These are phyloP conservation scores for Globisporangium echinulatum DNA, from an alignment of 352 stramenopile species.

Conservation along the genomic window DNA sequence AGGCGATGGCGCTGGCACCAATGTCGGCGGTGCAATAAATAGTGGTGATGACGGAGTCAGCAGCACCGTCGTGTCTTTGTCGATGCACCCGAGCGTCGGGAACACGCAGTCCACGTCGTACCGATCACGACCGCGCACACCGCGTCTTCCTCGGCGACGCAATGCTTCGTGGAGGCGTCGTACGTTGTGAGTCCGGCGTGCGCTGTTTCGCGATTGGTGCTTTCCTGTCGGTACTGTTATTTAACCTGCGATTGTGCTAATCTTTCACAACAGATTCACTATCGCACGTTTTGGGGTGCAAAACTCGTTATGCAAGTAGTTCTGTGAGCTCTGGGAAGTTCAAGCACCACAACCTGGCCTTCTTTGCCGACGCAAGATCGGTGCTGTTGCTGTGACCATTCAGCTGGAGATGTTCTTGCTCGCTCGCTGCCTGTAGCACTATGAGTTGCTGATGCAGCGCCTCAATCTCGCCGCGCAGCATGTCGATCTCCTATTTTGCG, in stretches of 20 bases:
- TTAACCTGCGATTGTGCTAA: no score
- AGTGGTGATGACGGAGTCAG: no score
- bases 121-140: slow-evolving; percentile 33
- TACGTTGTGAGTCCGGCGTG: slow-evolving; percentile 36
- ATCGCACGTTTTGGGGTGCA: no score
- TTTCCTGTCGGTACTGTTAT: no score
- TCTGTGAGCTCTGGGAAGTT: not conserved
- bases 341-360: not conserved
- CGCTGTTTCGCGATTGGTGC: no score
- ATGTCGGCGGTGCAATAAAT: no score
- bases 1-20: no score
- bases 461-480: not conserved
- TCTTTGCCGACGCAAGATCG: not conserved
- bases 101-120: not conserved
- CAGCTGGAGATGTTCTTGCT: not conserved
- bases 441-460: slow-evolving; percentile 2
- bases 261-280: no score
- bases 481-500: slow-evolving; percentile 7
- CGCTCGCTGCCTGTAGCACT: not conserved
- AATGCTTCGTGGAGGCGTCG: slow-evolving; percentile 15
- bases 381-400: not conserved
- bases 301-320: no score
- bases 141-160: slow-evolving; percentile 30
- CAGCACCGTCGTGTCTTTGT: no score
- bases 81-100: no score